phyloP scores from a whole-genome alignment of 2,329 filamentous ascomycete genomes.

The Aspergillus sp. region DNA sequence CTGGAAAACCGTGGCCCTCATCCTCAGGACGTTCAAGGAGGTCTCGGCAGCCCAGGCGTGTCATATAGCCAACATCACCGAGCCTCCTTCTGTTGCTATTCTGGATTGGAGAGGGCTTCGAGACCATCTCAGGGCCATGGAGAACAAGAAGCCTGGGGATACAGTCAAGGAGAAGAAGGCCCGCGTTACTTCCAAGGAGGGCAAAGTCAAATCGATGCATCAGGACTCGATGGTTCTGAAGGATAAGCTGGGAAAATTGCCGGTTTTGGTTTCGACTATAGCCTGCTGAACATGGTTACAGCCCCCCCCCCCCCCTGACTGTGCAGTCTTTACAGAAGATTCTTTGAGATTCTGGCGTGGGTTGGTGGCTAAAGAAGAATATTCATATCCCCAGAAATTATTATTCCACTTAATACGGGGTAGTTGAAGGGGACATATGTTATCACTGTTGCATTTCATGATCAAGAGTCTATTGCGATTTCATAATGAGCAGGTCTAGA shows the following conservation, averaged over 20 bases:
- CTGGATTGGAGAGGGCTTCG: constrained; percentile 24
- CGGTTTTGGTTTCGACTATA: background rate
- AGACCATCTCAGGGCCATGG: constrained; percentile 7
- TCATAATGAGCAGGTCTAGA: too few species aligned
- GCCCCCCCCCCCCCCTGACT: too few species aligned
- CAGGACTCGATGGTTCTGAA: background rate
- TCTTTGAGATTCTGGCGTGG: too few species aligned
- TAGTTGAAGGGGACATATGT: background rate
- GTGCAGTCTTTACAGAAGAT: too few species aligned
- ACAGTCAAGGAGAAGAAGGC: background rate
- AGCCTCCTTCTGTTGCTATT: constrained; percentile 19
- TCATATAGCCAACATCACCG: constrained; percentile 19
- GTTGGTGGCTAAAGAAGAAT: too few species aligned
- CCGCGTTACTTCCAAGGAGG: background rate
- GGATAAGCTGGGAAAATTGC: background rate
- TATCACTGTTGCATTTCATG: background rate
- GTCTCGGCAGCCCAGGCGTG: constrained; percentile 23
- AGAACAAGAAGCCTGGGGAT: background rate
- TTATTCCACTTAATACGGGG: too few species aligned
- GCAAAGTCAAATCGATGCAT: background rate
- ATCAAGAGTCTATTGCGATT: background rate
- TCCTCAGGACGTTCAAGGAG: constrained; percentile 26
- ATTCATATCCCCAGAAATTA: too few species aligned
- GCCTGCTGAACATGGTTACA: background rate
- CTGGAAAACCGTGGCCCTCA: constrained; percentile 30